Evolutionary conservation across 129 eudicot genomes (phyloP).

Genomic region (Artemisia annua): DNA sequence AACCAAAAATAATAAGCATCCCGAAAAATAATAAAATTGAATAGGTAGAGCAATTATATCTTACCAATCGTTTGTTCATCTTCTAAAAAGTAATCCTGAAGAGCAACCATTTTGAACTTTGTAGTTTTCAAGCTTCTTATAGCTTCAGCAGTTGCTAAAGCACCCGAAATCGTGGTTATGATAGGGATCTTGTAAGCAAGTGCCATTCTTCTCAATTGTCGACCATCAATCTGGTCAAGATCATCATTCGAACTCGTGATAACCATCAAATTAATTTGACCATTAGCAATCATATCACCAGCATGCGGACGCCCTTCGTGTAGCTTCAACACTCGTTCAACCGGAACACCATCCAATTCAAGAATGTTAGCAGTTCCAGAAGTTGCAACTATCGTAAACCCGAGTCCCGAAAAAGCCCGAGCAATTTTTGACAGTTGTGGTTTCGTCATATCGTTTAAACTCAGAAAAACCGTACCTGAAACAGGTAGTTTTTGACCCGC

Average conservation of each 20-base stretch:
- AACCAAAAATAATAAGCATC: not conserved
- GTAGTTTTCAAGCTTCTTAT: slow-evolving; percentile 68
- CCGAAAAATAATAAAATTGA: not conserved
- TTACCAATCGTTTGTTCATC: slow-evolving; percentile 26
- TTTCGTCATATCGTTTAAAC: slow-evolving; percentile 83
- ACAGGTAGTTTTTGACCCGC: slow-evolving; percentile 88
- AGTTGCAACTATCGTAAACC: slow-evolving; percentile 69
- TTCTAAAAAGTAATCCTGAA: slow-evolving; percentile 76
- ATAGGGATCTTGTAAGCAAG: slow-evolving; percentile 88
- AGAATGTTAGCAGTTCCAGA: slow-evolving; percentile 87
- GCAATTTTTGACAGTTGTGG: slow-evolving; percentile 71
- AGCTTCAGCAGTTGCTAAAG: slow-evolving; percentile 80
- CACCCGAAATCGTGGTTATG: slow-evolving; percentile 91
- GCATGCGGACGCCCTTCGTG: slow-evolving; percentile 98
- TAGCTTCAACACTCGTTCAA: slow-evolving; percentile 81
- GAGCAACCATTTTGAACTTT: slow-evolving; percentile 73
- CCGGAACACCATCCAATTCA: slow-evolving; percentile 77
- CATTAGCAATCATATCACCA: slow-evolving; percentile 87
- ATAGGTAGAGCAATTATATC: not conserved
- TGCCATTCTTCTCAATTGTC: slow-evolving; percentile 86
- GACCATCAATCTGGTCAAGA: slow-evolving; percentile 85
- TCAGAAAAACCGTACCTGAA: slow-evolving; percentile 76
- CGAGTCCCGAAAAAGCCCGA: slow-evolving; percentile 62
- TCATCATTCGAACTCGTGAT: slow-evolving; percentile 85
- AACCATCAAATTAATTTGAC: slow-evolving; percentile 88